Evolutionary conservation across 148 eudicot genomes (phyloP).

Genomic region (Heliosperma pusillum): DNA sequence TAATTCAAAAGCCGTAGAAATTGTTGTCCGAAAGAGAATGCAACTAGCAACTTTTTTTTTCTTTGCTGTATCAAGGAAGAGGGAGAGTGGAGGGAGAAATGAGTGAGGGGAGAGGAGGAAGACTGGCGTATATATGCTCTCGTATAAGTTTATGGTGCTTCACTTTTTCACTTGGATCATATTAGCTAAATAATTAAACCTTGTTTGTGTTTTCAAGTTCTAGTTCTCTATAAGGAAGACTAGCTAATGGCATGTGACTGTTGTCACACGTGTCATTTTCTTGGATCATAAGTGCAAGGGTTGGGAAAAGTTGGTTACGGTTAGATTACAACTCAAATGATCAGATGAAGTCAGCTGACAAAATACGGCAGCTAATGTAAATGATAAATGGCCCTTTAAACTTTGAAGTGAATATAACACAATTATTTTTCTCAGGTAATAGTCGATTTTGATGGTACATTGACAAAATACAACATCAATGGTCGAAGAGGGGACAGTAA

Average conservation of each 20-base stretch:
- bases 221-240: too few relatives aligned
- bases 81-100: too few relatives aligned
- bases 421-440: conserved; percentile 51
- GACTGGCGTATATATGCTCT: too few relatives aligned
- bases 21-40: background rate
- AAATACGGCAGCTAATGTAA: background rate
- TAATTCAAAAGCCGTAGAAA: background rate
- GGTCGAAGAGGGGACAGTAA: conserved; percentile 86
- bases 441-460: conserved; percentile 88
- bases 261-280: too few relatives aligned
- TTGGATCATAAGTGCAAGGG: background rate
- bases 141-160: too few relatives aligned
- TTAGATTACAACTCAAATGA: background rate
- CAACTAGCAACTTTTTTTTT: background rate
- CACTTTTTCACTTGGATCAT: too few relatives aligned
- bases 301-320: background rate
- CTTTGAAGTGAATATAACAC: conserved; percentile 1
- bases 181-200: too few relatives aligned
- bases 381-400: background rate
- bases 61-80: too few relatives aligned
- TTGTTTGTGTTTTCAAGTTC: too few relatives aligned
- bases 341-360: background rate
- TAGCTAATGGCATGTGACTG: too few relatives aligned
- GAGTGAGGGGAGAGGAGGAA: too few relatives aligned
- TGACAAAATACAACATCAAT: conserved; percentile 67